Evolutionary conservation across 129 eudicot species (phyloP), one percentile per base, ranked within the genome.

Genomic region (Flaveria ramosissima): DNA sequence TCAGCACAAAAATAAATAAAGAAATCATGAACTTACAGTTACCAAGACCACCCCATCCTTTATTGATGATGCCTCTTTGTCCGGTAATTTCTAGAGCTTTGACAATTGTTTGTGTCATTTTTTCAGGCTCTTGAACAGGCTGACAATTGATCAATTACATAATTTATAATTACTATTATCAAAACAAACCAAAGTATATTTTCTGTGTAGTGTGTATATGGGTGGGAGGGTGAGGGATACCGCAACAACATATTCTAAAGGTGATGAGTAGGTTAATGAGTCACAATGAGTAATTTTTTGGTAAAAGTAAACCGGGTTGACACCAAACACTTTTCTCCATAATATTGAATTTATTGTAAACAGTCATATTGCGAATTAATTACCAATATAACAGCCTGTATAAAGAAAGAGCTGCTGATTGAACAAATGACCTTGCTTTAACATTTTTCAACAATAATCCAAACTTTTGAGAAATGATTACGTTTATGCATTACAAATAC

Each of bases 111-210:
- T 92, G 74, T 16, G 99, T 95, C 96, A 92, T 95, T 81, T 89
- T 89, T 86, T 88, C 82, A 10, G 99, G 97, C 76, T 92, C 97
- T 85, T 92, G 92, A 78, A 95, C 97, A 72, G 97, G 99, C 99
- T 95, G 92, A 73, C 47, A 81, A 70, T 51, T 32, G 78, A 60
- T 21, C 56, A 19, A 67, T 43, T 39, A 65, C 45, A n/a, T 45
- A 45, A 55, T 48, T 55, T 42, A 10, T 23, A 43, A 12, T 46
- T 15, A 6, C 66, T 52, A 20, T 1, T 39, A 50, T 68, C 26
- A 17, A 32, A 23, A 62, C 14, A 62, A 65, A 48, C 13, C 27
- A 27, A 47, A 75, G 51, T 63, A 75, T 64, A 17, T 32, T 76
- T 66, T 65, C 24, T 16, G 24, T 9, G 15, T 59, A 14, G 1